Conservation (phyloP, 371 early-diverging fungal genomes). For the Chytridium lagenaria region DNA sequence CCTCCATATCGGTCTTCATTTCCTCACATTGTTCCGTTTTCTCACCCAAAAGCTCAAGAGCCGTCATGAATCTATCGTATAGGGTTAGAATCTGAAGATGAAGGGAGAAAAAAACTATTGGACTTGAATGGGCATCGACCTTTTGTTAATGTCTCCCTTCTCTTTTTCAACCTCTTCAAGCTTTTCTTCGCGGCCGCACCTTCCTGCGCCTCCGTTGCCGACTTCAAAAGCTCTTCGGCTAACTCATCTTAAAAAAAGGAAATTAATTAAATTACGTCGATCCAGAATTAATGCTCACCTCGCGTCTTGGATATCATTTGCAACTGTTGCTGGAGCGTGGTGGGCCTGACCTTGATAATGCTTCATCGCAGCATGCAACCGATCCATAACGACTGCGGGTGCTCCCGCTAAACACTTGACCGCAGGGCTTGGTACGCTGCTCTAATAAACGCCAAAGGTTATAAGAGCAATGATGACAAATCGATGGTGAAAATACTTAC, state of each 20-base stretch:
- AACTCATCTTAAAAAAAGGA: constrained; percentile 67
- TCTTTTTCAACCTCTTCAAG: constrained; percentile 27
- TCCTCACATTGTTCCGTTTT: constrained; percentile 87
- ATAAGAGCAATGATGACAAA: no score
- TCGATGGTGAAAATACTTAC: no score
- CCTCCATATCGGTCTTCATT: constrained; percentile 77
- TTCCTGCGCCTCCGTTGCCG: constrained; percentile 68
- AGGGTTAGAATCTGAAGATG: neutral
- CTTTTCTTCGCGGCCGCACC: neutral
- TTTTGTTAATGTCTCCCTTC: constrained; percentile 49
- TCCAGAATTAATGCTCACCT: constrained; percentile 45
- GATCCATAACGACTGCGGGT: constrained; percentile 59
- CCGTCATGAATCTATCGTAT: constrained; percentile 67
- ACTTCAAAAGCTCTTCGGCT: constrained; percentile 71
- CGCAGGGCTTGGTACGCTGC: neutral
- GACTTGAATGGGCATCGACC: no score
- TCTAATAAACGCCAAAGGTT: constrained; percentile 2
- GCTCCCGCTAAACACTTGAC: neutral
- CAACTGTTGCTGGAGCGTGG: constrained; percentile 71
- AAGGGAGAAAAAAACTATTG: constrained; percentile 9
- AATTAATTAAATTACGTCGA: constrained; percentile 33
- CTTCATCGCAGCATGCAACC: constrained; percentile 63
- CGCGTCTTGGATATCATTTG: constrained; percentile 67
- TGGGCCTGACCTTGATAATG: constrained; percentile 73
- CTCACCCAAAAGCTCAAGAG: constrained; percentile 87